phyloP scores from a whole-genome alignment of 1,284 basidiomycete species.

The Gymnopus androsaceus region DNA sequence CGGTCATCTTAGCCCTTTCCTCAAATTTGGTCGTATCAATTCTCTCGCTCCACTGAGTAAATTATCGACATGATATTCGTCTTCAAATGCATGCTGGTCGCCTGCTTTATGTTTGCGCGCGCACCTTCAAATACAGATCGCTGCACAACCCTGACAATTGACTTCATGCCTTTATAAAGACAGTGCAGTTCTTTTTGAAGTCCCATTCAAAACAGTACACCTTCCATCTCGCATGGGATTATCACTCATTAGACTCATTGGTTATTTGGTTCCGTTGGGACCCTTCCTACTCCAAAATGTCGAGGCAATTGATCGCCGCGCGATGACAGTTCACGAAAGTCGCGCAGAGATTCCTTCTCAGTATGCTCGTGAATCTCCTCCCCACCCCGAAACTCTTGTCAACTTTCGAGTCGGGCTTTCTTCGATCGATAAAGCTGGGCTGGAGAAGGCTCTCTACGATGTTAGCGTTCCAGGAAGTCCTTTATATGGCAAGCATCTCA shows the following conservation, averaged over 20 bases:
- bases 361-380: constrained; percentile 14
- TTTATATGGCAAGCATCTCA: constrained; percentile 50
- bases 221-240: neutral
- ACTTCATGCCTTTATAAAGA: no score
- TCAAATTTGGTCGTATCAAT: no score
- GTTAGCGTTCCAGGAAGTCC: constrained; percentile 28
- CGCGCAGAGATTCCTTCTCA: constrained; percentile 15
- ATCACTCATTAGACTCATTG: neutral
- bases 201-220: neutral
- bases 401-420: constrained; percentile 20
- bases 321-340: constrained; percentile 18
- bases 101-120: no score
- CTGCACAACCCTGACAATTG: no score
- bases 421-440: constrained; percentile 16
- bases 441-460: constrained; percentile 19
- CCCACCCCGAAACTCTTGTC: constrained; percentile 14
- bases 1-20: no score
- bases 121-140: no score
- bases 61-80: no score
- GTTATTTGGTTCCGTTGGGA: neutral
- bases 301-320: neutral
- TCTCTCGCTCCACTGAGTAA: no score
- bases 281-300: neutral
- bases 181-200: no score
- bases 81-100: no score